phyloP scores from a whole-genome alignment of 192 early-diverging fungal genomes.

The Radiomyces spectabilis region DNA sequence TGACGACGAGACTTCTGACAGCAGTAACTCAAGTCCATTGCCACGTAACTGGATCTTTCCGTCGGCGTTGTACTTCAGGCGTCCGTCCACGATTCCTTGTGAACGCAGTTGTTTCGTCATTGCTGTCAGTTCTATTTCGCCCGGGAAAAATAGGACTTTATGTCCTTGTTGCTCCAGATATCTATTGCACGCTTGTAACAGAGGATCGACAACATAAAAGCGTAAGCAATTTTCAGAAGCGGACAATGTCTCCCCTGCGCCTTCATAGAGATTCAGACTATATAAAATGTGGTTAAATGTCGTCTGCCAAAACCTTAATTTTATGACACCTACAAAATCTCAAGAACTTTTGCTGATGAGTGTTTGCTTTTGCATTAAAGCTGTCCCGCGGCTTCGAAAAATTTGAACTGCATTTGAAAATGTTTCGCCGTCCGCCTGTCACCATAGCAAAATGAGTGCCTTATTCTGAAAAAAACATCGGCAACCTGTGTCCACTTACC shows the following conservation, averaged over 20 bases:
- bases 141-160: slow-evolving; percentile 1
- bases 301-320: slow-evolving; percentile 9
- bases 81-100: slow-evolving; percentile 4
- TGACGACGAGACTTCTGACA: slow-evolving; percentile 5
- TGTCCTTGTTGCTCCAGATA: not conserved
- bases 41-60: not conserved
- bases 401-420: not conserved
- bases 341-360: not conserved
- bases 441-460: not conserved
- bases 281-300: slow-evolving; percentile 1
- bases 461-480: too few species aligned
- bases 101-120: slow-evolving; percentile 1
- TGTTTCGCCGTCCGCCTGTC: too few species aligned
- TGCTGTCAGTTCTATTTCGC: slow-evolving; percentile 3
- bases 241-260: slow-evolving; percentile 1
- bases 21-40: not conserved
- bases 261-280: slow-evolving; percentile 1
- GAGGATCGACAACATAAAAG: not conserved
- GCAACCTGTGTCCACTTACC: slow-evolving; percentile 13
- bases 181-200: slow-evolving; percentile 5
- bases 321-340: slow-evolving; percentile 9
- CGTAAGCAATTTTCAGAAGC: slow-evolving; percentile 1
- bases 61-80: slow-evolving; percentile 3
- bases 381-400: too few species aligned
- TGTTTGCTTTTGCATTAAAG: too few species aligned